Percentiles rank a stretch among this genome's conserved stretches.
Evolutionary conservation across 2,329 filamentous ascomycete genomes (phyloP).

Genomic region (Arthroderma uncinatum): DNA sequence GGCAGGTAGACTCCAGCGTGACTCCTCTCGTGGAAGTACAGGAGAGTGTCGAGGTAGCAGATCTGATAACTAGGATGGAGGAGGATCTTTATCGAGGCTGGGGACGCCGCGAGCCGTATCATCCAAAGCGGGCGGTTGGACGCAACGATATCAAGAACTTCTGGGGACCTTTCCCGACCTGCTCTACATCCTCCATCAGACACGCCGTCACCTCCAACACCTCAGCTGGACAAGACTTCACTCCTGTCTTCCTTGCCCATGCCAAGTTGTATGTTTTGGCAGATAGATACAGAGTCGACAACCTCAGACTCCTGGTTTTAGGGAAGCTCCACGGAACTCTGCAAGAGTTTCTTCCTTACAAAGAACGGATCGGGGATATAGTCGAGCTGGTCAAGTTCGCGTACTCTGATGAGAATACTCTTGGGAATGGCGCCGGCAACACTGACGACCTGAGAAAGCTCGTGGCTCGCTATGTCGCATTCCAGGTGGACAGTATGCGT

Average conservation of each 20-base stretch:
- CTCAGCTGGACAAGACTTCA: slow-evolving; percentile 20
- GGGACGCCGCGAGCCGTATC: too few species aligned
- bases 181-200: background rate
- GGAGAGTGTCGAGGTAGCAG: background rate
- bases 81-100: too few species aligned
- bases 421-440: background rate
- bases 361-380: background rate
- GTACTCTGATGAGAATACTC: background rate
- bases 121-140: too few species aligned
- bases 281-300: slow-evolving; percentile 30
- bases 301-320: slow-evolving; percentile 23
- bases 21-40: background rate
- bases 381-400: background rate
- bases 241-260: slow-evolving; percentile 31
- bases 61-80: too few species aligned
- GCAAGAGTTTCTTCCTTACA: slow-evolving; percentile 22
- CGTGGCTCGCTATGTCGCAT: background rate
- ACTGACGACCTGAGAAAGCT: background rate
- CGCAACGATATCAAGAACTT: too few species aligned
- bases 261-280: slow-evolving; percentile 33
- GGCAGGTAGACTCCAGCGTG: background rate
- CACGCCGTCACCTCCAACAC: too few species aligned
- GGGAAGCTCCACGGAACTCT: slow-evolving; percentile 28
- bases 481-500: background rate
- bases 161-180: too few species aligned